Evolutionary conservation across 306 rosid genomes (phyloP), one percentile per base, ranked within the genome.

Genomic region (Quercus ilex): DNA sequence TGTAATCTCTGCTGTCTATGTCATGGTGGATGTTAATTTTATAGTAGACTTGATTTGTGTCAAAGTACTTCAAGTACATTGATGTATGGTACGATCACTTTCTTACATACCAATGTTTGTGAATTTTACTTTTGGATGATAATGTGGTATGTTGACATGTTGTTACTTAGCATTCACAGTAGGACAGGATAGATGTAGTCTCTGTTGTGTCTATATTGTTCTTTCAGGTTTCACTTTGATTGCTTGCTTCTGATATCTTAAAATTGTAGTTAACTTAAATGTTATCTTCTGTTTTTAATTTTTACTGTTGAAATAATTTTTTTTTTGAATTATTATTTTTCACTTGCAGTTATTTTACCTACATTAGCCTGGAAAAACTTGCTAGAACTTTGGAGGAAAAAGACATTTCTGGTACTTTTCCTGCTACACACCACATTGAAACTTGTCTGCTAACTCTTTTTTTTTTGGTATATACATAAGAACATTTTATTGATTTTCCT

Each of bases 301-400:
- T 11, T 8, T 35, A 0, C 31, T 80, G 68, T 75, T 78, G 79
- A 57, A 49, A 38, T 33, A 43, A 10, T n/a, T n/a, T 18, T 57
- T 51, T 51, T 68, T 30, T 74, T 80, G 67, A 80, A 73, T 46
- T 57, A 13, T 31, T 31, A 21, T 78, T 75, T 64, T 85, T 14
- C 18, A 46, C 75, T 78, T 85, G 79, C 91, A 93, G 99, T 56
- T 95, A 93, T 78, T 95, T 91, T 90, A 93, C 98, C 19, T 90
- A 83, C 86, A 89, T 91, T 82, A 89, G 98, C 82, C 68, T 95
- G 72, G 93, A 87, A 75, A 89, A 89, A 58, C 80, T 95, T 19
- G 71, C 88, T 49, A 90, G 57, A 79, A 91, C 83, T 57, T 73
- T 93, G 79, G 88, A 90, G 73, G 86, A 81, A 58, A 90, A 88